Base-by-base conservation (phyloP, 2,329 filamentous ascomycete species). In the Cladosporium sp. region DNA sequence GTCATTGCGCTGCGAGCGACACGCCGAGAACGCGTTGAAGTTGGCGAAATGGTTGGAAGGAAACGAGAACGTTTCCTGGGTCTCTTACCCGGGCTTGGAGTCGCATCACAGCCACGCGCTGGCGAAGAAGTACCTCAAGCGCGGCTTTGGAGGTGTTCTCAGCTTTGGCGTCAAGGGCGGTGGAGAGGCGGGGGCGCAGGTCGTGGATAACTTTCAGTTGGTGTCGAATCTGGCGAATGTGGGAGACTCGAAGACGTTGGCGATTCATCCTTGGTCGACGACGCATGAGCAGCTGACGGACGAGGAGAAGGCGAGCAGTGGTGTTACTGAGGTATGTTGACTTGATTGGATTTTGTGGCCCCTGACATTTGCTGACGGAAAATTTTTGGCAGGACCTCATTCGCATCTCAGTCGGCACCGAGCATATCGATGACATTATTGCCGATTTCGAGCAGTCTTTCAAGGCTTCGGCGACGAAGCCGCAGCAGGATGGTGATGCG, bases 351-450 rank as follows among this genome's bases (percentile, higher is more conserved):
- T n/a, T n/a, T n/a, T n/a, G n/a, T n/a, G n/a, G n/a, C n/a, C n/a
- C n/a, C n/a, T n/a, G 13, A 17, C 11, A n/a, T n/a, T 36, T 36
- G 32, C 32, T 36, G 3, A 37, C 49, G 45, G 20, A 51, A 34
- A 29, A 55, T 40, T n/a, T 18, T 40, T 44, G 9, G 6, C 68
- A 89, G 79, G 92, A 95, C 65, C 83, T 91, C 34, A 96, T 97
- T 70, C 88, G 92, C 56, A 93, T 97, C 64, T 96, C 91, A 0
- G 91, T 96, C 53, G 92, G 92, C 47, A 95, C 87, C 1, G 92
- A 97, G 74, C 90, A 96, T 69, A 95, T 97, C 67, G 91, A 96
- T 73, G 92, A 97, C 65, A 96, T 97, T 63, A 93, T 96, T 65
- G 86, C 84, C 61, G 92, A 97, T 72, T 96, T 97, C 67, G 86